Evolutionary conservation across 257 asterid genomes (phyloP).

Genomic region (Lycium barbarum): DNA sequence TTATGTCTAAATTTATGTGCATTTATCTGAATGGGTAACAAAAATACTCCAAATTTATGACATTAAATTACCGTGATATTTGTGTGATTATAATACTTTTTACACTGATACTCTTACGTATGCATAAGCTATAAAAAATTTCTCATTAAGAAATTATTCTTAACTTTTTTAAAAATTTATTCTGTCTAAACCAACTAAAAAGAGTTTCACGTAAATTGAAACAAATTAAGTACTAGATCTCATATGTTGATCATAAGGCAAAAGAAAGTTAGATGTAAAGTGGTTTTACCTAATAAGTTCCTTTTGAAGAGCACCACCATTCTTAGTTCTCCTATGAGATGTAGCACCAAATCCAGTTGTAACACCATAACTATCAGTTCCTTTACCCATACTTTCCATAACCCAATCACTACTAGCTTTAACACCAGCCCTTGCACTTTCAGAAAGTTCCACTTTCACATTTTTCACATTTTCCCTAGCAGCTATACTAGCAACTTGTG

Average conservation of each 20-base stretch:
- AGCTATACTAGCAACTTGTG: constrained; percentile 91
- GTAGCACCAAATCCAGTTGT: constrained; percentile 95
- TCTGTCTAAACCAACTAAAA: neutral
- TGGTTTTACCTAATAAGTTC: constrained; percentile 80
- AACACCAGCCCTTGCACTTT: constrained; percentile 77
- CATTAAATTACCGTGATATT: neutral
- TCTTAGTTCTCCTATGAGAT: constrained; percentile 83
- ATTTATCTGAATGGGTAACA: neutral
- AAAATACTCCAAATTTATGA: neutral
- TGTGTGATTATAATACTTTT: neutral
- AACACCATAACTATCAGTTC: constrained; percentile 92
- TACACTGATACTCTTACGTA: neutral
- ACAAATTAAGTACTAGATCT: neutral
- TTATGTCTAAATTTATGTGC: too few species aligned
- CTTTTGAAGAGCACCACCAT: constrained; percentile 91
- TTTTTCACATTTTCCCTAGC: constrained; percentile 48
- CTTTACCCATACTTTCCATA: constrained; percentile 85
- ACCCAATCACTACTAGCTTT: constrained; percentile 98
- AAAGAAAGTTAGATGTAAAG: constrained; percentile 5
- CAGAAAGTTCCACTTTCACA: constrained; percentile 81
- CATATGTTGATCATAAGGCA: neutral
- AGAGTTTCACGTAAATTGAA: neutral
- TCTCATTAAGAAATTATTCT: too few species aligned
- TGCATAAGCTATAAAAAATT: neutral
- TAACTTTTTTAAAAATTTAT: too few species aligned